These are phyloP conservation scores for Penicillium sp. DNA, from an alignment of 2,329 filamentous ascomycete species.

Conservation along the genomic window DNA sequence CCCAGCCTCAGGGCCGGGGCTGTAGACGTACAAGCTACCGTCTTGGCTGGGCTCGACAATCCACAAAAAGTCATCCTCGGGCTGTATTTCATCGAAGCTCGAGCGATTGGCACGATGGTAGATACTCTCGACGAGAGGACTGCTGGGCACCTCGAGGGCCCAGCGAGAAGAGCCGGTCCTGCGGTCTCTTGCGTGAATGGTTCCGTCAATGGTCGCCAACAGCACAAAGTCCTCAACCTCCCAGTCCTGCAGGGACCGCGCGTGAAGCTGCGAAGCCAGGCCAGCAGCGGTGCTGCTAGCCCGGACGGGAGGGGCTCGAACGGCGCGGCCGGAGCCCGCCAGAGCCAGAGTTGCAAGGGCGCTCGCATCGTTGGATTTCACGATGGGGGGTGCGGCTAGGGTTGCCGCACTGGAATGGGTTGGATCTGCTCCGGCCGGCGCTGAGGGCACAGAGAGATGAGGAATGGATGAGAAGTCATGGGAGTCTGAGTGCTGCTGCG, in stretches of 20 bases:
- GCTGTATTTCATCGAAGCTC: slow-evolving; percentile 56
- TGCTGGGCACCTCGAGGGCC: slow-evolving; percentile 75
- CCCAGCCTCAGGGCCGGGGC: slow-evolving; percentile 60
- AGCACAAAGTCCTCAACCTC: slow-evolving; percentile 99
- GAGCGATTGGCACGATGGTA: slow-evolving; percentile 75
- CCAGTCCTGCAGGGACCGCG: slow-evolving; percentile 98
- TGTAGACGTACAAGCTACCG: slow-evolving; percentile 84
- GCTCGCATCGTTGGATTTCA: slow-evolving; percentile 71
- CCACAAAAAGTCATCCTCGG: slow-evolving; percentile 87
- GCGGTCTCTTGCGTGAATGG: slow-evolving; percentile 87
- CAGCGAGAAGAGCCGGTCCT: slow-evolving; percentile 82
- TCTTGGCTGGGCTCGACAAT: slow-evolving; percentile 90
- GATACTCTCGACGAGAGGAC: slow-evolving; percentile 86
- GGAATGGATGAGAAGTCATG: slow-evolving; percentile 30
- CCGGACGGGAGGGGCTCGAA: slow-evolving; percentile 88
- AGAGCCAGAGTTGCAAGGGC: slow-evolving; percentile 97
- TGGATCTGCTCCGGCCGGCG: slow-evolving; percentile 24
- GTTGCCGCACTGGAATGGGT: slow-evolving; percentile 18
- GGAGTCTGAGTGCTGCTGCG: slow-evolving; percentile 59
- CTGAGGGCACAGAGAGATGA: slow-evolving; percentile 32
- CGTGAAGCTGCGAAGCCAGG: slow-evolving; percentile 80
- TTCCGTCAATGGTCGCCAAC: slow-evolving; percentile 99
- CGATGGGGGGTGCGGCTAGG: slow-evolving; percentile 28
- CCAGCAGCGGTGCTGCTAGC: slow-evolving; percentile 64
- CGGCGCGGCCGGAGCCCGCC: slow-evolving; percentile 72